Percentiles rank a stretch among this genome's conserved stretches.
Evolutionary conservation across 1,284 basidiomycete species (phyloP).

Genomic region (Ganoderma sp.): DNA sequence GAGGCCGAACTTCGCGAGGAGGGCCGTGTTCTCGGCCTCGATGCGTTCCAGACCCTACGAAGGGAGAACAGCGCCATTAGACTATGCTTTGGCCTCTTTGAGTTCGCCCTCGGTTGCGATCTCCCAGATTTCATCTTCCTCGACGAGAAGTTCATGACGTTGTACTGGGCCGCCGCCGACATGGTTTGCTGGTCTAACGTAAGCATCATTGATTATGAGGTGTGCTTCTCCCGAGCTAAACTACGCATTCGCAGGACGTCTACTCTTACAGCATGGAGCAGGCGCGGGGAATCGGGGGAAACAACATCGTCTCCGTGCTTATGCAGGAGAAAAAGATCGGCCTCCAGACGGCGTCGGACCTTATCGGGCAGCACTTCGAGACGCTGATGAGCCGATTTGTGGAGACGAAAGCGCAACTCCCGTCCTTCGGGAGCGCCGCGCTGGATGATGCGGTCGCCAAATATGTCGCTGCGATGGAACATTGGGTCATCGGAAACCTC

Average conservation of each 20-base stretch:
- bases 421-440: slow-evolving; percentile 39
- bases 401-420: slow-evolving; percentile 37
- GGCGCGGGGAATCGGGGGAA: slow-evolving; percentile 44
- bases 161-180: slow-evolving; percentile 48
- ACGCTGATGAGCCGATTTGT: slow-evolving; percentile 42
- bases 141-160: slow-evolving; percentile 42
- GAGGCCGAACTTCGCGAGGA: slow-evolving; percentile 46
- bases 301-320: slow-evolving; percentile 50
- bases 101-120: slow-evolving; percentile 47
- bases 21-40: slow-evolving; percentile 41
- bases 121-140: slow-evolving; percentile 48
- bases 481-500: slow-evolving; percentile 47
- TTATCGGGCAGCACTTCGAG: slow-evolving; percentile 42
- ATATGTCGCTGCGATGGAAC: slow-evolving; percentile 44
- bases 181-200: slow-evolving; percentile 53
- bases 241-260: slow-evolving; percentile 42
- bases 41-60: slow-evolving; percentile 43
- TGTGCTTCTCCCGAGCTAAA: neutral
- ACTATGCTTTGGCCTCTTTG: slow-evolving; percentile 48
- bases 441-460: slow-evolving; percentile 41
- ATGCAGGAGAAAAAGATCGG: slow-evolving; percentile 44
- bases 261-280: slow-evolving; percentile 53
- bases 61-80: slow-evolving; percentile 49
- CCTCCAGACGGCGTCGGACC: slow-evolving; percentile 46
- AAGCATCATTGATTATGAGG: slow-evolving; percentile 21